Percentiles rank a stretch among this genome's conserved stretches.
These are phyloP conservation scores for Erythrobasidium yunnanense DNA, from an alignment of 768 basidiomycete genomes.

Conservation along the genomic window DNA sequence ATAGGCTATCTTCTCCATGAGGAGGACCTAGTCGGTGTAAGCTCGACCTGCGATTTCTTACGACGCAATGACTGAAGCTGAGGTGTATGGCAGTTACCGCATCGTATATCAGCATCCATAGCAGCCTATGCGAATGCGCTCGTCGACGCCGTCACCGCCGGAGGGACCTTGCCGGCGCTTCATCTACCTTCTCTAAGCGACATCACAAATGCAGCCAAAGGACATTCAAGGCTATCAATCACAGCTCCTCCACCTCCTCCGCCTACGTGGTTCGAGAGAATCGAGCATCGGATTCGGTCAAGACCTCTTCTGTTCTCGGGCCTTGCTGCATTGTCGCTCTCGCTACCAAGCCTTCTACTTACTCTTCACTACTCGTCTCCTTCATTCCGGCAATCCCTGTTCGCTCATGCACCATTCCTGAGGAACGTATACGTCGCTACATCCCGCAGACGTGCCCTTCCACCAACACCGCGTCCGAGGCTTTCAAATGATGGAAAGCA, in stretches of 20 bases:
- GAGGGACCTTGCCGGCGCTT: neutral
- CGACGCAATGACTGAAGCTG: neutral
- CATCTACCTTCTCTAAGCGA: neutral
- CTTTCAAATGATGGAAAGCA: conserved; percentile 23
- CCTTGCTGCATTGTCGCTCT: neutral
- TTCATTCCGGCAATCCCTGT: neutral
- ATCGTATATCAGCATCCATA: conserved; percentile 10
- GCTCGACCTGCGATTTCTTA: neutral
- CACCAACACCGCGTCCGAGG: conserved; percentile 1
- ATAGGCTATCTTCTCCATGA: neutral
- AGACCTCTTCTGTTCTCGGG: neutral
- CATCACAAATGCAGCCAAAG: neutral
- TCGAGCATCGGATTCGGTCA: neutral
- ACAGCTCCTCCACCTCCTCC: neutral
- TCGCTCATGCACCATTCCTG: neutral
- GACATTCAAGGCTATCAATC: neutral
- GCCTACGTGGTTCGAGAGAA: neutral
- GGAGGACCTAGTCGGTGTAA: neutral
- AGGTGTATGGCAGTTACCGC: conserved; percentile 4
- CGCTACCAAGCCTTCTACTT: neutral
- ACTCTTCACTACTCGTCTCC: conserved; percentile 8
- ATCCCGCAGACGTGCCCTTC: neutral
- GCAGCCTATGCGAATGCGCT: neutral
- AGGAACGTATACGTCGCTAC: neutral
- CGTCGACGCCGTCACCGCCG: conserved; percentile 9